Conservation (phyloP, 2,329 filamentous ascomycete genomes). For the Bipolaris cookei region DNA sequence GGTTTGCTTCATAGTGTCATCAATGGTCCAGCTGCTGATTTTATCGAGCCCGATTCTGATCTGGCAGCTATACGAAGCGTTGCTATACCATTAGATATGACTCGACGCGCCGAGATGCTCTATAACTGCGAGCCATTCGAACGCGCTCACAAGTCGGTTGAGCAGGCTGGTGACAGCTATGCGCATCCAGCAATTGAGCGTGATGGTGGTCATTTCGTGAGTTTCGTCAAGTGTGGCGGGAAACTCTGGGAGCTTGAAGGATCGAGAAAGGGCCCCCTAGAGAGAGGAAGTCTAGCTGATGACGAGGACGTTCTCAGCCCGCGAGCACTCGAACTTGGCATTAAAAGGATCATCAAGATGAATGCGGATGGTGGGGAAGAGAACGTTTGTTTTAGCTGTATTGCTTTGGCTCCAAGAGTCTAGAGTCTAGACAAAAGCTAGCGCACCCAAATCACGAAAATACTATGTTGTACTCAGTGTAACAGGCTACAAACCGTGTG, state of each 20-base stretch:
- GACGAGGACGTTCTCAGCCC: conserved; percentile 63
- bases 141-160: conserved; percentile 75
- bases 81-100: conserved; percentile 70
- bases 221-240: conserved; percentile 77
- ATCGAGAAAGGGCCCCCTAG: conserved; percentile 70
- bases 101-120: conserved; percentile 70
- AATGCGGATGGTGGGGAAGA: conserved; percentile 59
- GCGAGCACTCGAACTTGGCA: conserved; percentile 72
- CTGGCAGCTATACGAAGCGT: conserved; percentile 54
- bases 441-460: too few species aligned
- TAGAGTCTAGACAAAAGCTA: background rate
- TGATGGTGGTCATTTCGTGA: conserved; percentile 89
- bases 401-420: conserved; percentile 58
- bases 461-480: too few species aligned
- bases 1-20: conserved; percentile 59
- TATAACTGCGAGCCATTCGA: conserved; percentile 77
- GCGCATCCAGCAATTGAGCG: conserved; percentile 72
- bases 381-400: conserved; percentile 65
- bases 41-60: conserved; percentile 50
- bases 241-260: conserved; percentile 83
- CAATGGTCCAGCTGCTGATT: conserved; percentile 54
- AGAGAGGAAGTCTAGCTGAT: conserved; percentile 57
- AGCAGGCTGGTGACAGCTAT: conserved; percentile 73
- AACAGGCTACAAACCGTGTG: too few species aligned
- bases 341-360: conserved; percentile 61